phyloP scores from a whole-genome alignment of 208 protist genomes.

The Herpetomonas tarakana region DNA sequence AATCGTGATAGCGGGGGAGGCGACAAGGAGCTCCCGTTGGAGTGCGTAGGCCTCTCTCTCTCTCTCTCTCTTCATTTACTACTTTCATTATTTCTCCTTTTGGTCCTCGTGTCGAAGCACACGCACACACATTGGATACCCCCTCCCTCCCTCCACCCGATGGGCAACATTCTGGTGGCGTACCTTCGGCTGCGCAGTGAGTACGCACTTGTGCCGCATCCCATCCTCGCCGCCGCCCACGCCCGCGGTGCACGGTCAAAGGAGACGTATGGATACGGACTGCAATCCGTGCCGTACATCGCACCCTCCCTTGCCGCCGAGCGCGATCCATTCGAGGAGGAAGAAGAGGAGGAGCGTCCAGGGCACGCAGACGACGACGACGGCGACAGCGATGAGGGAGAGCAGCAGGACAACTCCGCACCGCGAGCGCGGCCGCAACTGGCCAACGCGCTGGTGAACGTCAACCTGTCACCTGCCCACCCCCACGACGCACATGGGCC shows the following conservation, averaged over 20 bases:
- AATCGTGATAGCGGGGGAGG: neutral
- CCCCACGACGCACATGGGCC: no score
- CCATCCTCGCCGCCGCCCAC: neutral
- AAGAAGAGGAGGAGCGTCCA: no score
- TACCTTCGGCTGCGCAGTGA: neutral
- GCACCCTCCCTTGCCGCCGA: neutral
- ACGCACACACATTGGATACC: neutral
- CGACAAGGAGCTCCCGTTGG: neutral
- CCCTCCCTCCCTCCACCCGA: neutral
- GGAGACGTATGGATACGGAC: neutral
- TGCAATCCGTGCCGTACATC: neutral
- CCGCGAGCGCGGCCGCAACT: no score
- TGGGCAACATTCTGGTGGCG: neutral
- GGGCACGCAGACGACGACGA: neutral
- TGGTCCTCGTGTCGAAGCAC: neutral
- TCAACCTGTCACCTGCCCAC: no score
- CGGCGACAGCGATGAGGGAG: no score
- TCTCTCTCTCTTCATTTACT: constrained; percentile 7
- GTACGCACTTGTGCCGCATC: neutral
- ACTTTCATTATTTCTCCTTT: constrained; percentile 14
- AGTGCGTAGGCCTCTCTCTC: neutral
- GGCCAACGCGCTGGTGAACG: no score
- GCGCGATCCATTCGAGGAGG: no score
- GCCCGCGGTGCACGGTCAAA: neutral
- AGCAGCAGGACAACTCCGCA: no score